Conservation (phyloP, 1,284 basidiomycete genomes). For the Cutaneotrichosporon sp. region DNA sequence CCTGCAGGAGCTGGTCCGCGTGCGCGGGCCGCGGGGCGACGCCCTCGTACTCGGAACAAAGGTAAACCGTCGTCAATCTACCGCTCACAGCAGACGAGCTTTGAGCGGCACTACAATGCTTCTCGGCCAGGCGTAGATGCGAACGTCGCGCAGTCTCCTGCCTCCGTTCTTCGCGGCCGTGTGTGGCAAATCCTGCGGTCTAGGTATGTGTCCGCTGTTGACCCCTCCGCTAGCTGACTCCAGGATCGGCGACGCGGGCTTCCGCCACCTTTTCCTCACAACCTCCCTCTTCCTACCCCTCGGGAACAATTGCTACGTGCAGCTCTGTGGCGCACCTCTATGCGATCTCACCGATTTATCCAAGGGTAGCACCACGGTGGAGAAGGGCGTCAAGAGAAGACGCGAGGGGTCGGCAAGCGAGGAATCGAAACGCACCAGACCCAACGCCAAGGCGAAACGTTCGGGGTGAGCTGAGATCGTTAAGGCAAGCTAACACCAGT, state of each 20-base stretch:
- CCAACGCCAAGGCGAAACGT: background rate
- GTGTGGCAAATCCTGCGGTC: constrained; percentile 33
- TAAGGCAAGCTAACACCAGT: background rate
- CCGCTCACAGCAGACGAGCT: constrained; percentile 1
- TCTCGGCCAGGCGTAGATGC: background rate
- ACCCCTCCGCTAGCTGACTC: constrained; percentile 11
- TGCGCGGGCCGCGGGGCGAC: constrained; percentile 12
- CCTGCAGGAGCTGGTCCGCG: constrained; percentile 21
- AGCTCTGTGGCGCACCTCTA: constrained; percentile 49
- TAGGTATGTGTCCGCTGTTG: too few species aligned
- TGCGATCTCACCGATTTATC: constrained; percentile 19
- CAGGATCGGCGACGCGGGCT: constrained; percentile 47
- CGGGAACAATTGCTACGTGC: constrained; percentile 50
- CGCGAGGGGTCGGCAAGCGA: constrained; percentile 2
- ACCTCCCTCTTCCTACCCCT: constrained; percentile 50
- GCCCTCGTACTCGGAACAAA: constrained; percentile 22
- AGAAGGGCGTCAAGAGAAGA: constrained; percentile 10
- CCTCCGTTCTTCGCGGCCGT: constrained; percentile 17
- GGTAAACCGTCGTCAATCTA: constrained; percentile 21
- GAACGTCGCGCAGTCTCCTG: constrained; percentile 20
- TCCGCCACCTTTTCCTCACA: constrained; percentile 49
- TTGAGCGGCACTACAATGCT: background rate
- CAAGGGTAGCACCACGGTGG: background rate
- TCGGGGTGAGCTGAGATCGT: background rate
- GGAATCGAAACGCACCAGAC: background rate